Conservation (phyloP, 1,284 basidiomycete genomes). For the Cystobasidium sp. region DNA sequence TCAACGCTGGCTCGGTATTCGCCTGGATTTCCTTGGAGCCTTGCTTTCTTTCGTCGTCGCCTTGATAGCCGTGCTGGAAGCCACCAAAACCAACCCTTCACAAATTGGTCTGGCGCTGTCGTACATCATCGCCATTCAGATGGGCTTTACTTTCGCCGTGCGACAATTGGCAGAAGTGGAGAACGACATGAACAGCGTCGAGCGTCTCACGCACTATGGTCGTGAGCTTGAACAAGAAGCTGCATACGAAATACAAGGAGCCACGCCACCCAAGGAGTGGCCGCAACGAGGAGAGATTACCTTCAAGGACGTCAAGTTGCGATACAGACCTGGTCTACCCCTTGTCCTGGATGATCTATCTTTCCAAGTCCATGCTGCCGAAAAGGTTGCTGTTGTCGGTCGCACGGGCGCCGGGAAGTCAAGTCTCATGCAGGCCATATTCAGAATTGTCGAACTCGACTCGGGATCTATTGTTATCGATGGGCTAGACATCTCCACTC, state of each 20-base stretch:
- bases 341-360: slow-evolving; percentile 67
- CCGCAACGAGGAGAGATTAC: slow-evolving; percentile 61
- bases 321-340: slow-evolving; percentile 56
- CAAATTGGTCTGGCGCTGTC: slow-evolving; percentile 77
- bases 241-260: slow-evolving; percentile 67
- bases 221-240: slow-evolving; percentile 77
- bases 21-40: slow-evolving; percentile 81
- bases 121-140: slow-evolving; percentile 68
- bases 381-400: slow-evolving; percentile 64
- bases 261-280: slow-evolving; percentile 69
- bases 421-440: slow-evolving; percentile 71
- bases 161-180: slow-evolving; percentile 72
- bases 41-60: slow-evolving; percentile 76
- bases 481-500: slow-evolving; percentile 60
- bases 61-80: slow-evolving; percentile 68
- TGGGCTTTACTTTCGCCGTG: slow-evolving; percentile 67
- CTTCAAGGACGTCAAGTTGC: slow-evolving; percentile 55
- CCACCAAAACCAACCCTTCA: slow-evolving; percentile 72
- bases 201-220: slow-evolving; percentile 68
- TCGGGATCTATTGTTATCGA: slow-evolving; percentile 54
- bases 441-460: slow-evolving; percentile 58
- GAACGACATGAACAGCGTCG: slow-evolving; percentile 64
- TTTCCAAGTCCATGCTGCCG: slow-evolving; percentile 58
- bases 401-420: slow-evolving; percentile 66
- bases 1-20: slow-evolving; percentile 84